Base-by-base conservation (phyloP, 345 rosid species). In the Acer saccharum region DNA sequence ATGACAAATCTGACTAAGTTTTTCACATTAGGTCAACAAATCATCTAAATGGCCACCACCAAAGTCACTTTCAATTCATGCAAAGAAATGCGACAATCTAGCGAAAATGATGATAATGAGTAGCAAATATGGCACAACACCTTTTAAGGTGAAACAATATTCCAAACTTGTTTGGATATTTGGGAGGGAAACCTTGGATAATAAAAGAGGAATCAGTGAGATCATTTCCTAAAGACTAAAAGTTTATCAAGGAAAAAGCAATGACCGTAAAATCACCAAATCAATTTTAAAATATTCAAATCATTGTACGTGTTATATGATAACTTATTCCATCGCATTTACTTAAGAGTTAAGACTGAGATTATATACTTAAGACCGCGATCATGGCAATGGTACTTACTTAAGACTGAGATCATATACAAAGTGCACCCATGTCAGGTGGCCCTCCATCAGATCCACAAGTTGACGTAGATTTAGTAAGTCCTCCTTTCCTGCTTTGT, bases 371-470 rank as follows among this genome's bases (percentile, higher is more conserved):
- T 13, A 69, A 60, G 41, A 67, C 21, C 13, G 60, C 71, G 77
- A 70, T 87, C 83, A 93, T 85, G 43, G 69, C 13, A 9, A 58
- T 16, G 68, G 16, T 65, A 74, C 78, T 83, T 72, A 71, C 83
- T 64, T 13, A 69, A 60, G 41, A 67, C n/a, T 17, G 60, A 73
- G 77, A 70, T 87, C 83, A 93, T 85, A 90, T 90, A 80, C 97
- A 93, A 74, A 95, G 97, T 25, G 98, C 93, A 79, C 97, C 97
- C 82, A 94, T 78, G 78, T 94, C 93, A 70, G 85, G 92, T 57
- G 85, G 85, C 78, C 82, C 86, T 73, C 82, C 81, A 78, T 86
- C 93, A 65, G 83, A 81, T 83, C 79, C 89, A 65, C 77, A 16
- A 7, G 88, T 72, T 70, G 85, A 80, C 66, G 73, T 67, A 65